Base-by-base conservation (phyloP, 768 basidiomycete species). In the Tephrocybe sp. region DNA sequence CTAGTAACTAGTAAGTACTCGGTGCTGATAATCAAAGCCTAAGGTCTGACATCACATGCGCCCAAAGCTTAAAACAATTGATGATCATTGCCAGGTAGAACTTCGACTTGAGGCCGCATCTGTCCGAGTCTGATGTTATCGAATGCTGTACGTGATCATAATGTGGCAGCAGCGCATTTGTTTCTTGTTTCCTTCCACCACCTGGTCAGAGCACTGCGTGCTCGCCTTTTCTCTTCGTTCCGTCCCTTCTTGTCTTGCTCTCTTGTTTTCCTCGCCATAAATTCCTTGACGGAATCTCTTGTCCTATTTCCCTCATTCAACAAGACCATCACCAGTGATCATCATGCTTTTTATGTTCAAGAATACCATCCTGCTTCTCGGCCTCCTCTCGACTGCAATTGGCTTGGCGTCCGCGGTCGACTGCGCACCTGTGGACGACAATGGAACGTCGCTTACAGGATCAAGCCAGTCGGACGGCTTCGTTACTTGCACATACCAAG, bases 401-500 rank as follows among this genome's bases (percentile, higher is more conserved):
- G 19, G 19, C 13, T 37, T 41, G 18, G 51, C 30, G 5, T 15
- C 46, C 15, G 44, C 42, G n/a, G 45, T 53, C 35, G 28, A 55
- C 21, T 55, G 57, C 22, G 18, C 54, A 9, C 37, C 51, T 12
- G 30, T 16, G 6, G 57, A 59, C 49, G 40, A 55, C 21, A 40
- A 55, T 36, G 54, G 51, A 28, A 53, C 51, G 5, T 32, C 51
- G 1, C 36, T 59, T n/a, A 46, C 37, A 4, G 28, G 31, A 13
- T 55, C 54, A 21, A 36, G 16, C 6, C 16, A 16, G 4, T 9
- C n/a, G n/a, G 57, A 36, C n/a, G 35, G 37, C n/a, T 51, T 55
- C 25, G 49, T 55, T n/a, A 38, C 38, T 2, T 59, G 57, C 35
- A 53, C 44, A 0, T 59, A 59, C 38, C 24, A 51, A 35, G 54